Base-by-base conservation (phyloP, 2,329 filamentous ascomycete genomes). In the Ustulina deusta region DNA sequence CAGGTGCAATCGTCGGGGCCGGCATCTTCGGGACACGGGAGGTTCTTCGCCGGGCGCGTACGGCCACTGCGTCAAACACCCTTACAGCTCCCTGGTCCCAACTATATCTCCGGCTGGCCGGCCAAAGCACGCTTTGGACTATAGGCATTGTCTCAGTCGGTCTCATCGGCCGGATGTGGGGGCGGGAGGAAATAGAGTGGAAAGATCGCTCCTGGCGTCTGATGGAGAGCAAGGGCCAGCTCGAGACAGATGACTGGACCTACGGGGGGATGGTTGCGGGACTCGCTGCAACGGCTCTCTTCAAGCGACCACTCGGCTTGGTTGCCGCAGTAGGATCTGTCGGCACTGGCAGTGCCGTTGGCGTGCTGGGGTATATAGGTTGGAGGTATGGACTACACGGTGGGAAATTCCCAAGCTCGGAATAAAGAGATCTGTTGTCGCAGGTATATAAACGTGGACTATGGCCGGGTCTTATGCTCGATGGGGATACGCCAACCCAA, bases 161-260 rank as follows among this genome's bases (percentile, higher is more conserved):
- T 70, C 79, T 87, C 3, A 75, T 78, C 32, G 80, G 74, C 0
- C 79, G 83, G 2, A 90, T 91, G 88, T 79, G 79, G 61, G 87
- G 85, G 0, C 81, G 82, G 17, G 83, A 87, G 71, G 81, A 84
- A 46, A 86, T 91, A 36, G 88, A 91, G 77, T 91, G 89, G 89
- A 78, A 85, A 73, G 89, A 91, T 74, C 81, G 89, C 20, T 84
- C 84, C 63, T 91, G 89, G 88, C 80, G 89, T 34, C 74, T 91
- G 57, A 72, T 89, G 49, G 86, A 86, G 78, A 90, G 86, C 69
- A 75, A 78, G 46, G 84, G 86, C 0, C 88, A 91, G 80, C 74
- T 86, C 0, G 81, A 86, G 71, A 83, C 81, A 56, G 88, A 90
- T 74, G 86, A 87, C 72, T 88, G 83, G 82, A 85, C 83, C 22